A percentile compares a stretch with the other conserved stretches of the same genome.
Conservation (phyloP, 164 flowering plant genomes). For the Akebia trifoliata region DNA sequence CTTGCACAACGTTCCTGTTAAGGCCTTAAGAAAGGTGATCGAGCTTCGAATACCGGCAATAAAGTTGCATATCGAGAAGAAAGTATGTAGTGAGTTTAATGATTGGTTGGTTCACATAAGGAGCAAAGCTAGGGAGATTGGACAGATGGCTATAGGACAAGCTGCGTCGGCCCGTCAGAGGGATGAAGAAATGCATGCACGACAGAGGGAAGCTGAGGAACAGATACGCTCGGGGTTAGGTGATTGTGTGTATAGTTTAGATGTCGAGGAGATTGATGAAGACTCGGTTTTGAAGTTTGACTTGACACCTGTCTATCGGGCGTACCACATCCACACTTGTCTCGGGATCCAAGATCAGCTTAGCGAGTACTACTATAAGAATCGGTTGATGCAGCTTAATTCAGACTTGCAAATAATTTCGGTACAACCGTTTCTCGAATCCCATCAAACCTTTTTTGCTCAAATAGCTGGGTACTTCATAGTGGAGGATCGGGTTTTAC, state of each 20-base stretch:
- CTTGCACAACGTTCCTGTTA: slow-evolving; percentile 53
- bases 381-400: slow-evolving; percentile 68
- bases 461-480: slow-evolving; percentile 86
- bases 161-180: slow-evolving; percentile 73
- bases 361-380: slow-evolving; percentile 77
- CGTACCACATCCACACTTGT: slow-evolving; percentile 72
- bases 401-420: slow-evolving; percentile 77
- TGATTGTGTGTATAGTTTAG: slow-evolving; percentile 60
- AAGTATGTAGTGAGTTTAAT: slow-evolving; percentile 57
- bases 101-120: slow-evolving; percentile 86
- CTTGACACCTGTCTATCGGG: slow-evolving; percentile 82
- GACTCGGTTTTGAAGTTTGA: slow-evolving; percentile 69
- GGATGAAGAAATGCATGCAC: slow-evolving; percentile 71
- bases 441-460: slow-evolving; percentile 66
- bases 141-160: slow-evolving; percentile 84
- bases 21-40: slow-evolving; percentile 42
- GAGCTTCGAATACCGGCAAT: slow-evolving; percentile 63
- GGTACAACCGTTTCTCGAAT: slow-evolving; percentile 71
- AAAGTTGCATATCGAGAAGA: slow-evolving; percentile 70
- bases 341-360: slow-evolving; percentile 70
- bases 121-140: slow-evolving; percentile 71
- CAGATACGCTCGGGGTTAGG: slow-evolving; percentile 52
- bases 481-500: slow-evolving; percentile 78
- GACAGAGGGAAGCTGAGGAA: slow-evolving; percentile 82
- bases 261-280: slow-evolving; percentile 67